Base-by-base conservation (phyloP, 2,329 filamentous ascomycete genomes). In the Trichoderma citrinoviride region DNA sequence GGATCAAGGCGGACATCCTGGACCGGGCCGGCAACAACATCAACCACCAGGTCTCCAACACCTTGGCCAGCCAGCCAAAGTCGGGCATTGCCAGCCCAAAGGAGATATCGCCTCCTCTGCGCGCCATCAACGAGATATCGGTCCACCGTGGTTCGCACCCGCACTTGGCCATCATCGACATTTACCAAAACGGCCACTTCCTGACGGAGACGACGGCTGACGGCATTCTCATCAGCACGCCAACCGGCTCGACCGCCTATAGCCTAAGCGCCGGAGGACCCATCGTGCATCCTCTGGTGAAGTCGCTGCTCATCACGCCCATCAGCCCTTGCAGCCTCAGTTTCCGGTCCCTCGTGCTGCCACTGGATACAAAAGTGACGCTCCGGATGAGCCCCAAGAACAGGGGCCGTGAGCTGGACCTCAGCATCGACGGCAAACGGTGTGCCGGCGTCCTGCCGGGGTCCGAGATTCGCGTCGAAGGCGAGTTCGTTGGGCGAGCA, bases 191-290 rank as follows among this genome's bases (percentile, higher is more conserved):
- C 71, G 90, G 91, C 40, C 88, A 92, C 62, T 96, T 95, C 72
- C 82, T 99, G 52, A 99, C 95, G 1, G 93, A 97, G 75, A 94
- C 92, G 0, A 93, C 96, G 14, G 94, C 93, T 1, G 95, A 99
- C 75, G 95, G 95, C 57, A 96, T 99, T 76, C 90, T 98, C 50
- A 88, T 98, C 65, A 93, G 90, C 68, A 97, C 94, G 0, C 95
- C 95, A 0, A 99, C 95, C 0, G 95, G 95, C 3, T 96, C 91
- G 46, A 99, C 95, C 0, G 95, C 95, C 0, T 99, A 99, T 80
- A 95, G 90, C 66, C 83, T 99, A n/a, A 95, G 90, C 69, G 91
- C 90, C 3, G 95, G 95, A 3, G 95, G 95, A 1, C 91, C 90
- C 70, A 98, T 99, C 70, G 91, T 98, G 46, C 95, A 99, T 75